These are phyloP conservation scores for Linnemannia zychae DNA, from an alignment of 192 early-diverging fungal species.

Conservation along the genomic window DNA sequence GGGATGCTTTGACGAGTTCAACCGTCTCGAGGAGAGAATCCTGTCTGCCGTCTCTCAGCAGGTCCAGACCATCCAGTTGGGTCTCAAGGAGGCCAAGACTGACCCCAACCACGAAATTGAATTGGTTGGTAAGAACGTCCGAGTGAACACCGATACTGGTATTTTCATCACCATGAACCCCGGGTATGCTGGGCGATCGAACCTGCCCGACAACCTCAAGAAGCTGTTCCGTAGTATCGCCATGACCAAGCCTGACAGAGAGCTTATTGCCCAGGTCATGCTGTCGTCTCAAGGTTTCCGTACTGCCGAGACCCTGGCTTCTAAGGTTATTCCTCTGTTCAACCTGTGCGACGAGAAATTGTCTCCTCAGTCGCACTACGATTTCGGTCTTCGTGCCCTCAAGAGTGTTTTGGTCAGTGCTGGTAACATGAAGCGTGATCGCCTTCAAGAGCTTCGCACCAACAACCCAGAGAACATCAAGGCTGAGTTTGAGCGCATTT, in stretches of 20 bases:
- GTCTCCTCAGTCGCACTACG: conserved; percentile 97
- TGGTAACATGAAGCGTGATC: conserved; percentile 97
- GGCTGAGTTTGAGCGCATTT: conserved; percentile 65
- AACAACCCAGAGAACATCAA: conserved; percentile 55
- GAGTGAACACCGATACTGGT: conserved; percentile 91
- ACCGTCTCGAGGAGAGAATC: conserved; percentile 98
- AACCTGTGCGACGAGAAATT: conserved; percentile 95
- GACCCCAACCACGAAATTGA: conserved; percentile 90
- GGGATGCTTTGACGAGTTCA: conserved; percentile 99
- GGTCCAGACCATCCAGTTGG: conserved; percentile 98
- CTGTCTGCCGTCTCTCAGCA: conserved; percentile 99
- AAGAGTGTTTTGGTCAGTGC: conserved; percentile 99
- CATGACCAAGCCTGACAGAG: conserved; percentile 98
- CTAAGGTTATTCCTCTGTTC: conserved; percentile 98
- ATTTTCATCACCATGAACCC: conserved; percentile 99
- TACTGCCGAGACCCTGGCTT: conserved; percentile 92
- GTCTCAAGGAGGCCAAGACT: conserved; percentile 73
- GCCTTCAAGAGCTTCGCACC: conserved; percentile 66
- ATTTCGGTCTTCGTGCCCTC: conserved; percentile 98
- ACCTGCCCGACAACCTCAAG: conserved; percentile 98
- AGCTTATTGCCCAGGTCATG: conserved; percentile 99
- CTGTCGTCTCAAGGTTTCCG: conserved; percentile 99
- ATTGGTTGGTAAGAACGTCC: conserved; percentile 89
- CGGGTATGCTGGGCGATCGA: conserved; percentile 98
- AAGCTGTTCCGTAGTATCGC: conserved; percentile 99